These are phyloP conservation scores for Didymella lethalis DNA, from an alignment of 2,329 filamentous ascomycete genomes.

Conservation along the genomic window DNA sequence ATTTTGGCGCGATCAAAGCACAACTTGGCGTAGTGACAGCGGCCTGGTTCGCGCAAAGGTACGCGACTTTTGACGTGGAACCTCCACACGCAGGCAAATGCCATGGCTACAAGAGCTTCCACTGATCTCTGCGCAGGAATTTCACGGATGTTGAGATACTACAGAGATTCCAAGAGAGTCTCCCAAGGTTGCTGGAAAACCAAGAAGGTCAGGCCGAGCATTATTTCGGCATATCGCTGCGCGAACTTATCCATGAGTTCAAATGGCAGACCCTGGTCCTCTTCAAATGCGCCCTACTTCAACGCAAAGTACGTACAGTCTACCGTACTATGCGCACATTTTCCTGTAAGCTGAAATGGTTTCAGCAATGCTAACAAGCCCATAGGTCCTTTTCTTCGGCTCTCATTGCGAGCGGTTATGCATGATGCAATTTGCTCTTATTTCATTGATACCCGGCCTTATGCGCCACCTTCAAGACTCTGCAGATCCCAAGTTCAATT, in stretches of 20 bases:
- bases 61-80: constrained; percentile 43
- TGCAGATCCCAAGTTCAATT: constrained; percentile 90
- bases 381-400: constrained; percentile 96
- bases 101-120: not conserved
- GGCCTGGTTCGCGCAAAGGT: constrained; percentile 92
- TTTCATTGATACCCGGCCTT: constrained; percentile 92
- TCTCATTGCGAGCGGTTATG: constrained; percentile 94
- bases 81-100: not conserved
- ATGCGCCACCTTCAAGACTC: constrained; percentile 93
- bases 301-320: constrained; percentile 80
- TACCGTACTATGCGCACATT: not conserved
- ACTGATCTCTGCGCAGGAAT: constrained; percentile 59
- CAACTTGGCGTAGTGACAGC: constrained; percentile 88
- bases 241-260: constrained; percentile 93
- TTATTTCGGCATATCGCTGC: constrained; percentile 81
- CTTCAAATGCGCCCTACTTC: constrained; percentile 90
- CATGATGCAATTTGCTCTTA: constrained; percentile 97
- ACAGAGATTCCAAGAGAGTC: constrained; percentile 86
- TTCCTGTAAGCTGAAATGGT: not conserved
- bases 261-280: constrained; percentile 93
- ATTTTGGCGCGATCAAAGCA: constrained; percentile 89
- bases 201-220: constrained; percentile 81
- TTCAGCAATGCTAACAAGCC: constrained; percentile 22
- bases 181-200: constrained; percentile 66
- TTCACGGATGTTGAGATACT: constrained; percentile 93